Evolutionary conservation across 345 rosid species (phyloP), one percentile per base, ranked within the genome.

Genomic region (Lenwebbia sp.): DNA sequence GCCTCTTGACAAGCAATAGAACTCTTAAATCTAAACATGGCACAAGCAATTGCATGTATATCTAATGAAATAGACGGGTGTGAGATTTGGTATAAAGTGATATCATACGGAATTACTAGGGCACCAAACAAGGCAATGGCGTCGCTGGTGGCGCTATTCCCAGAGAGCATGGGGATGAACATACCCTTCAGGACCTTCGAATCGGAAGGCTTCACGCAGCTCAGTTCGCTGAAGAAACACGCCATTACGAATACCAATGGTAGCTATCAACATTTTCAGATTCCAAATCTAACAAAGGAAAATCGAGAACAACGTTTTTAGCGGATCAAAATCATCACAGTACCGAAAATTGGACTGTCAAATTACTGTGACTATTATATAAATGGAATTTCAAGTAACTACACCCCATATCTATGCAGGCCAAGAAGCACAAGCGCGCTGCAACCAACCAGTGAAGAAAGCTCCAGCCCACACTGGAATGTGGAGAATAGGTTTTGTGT

Each of bases 381-480:
- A n/a, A n/a, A n/a, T n/a, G n/a, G n/a, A n/a, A n/a, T n/a, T n/a
- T n/a, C n/a, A n/a, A n/a, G n/a, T n/a, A n/a, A n/a, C n/a, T n/a
- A n/a, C n/a, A n/a, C n/a, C n/a, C n/a, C n/a, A n/a, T n/a, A 56
- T 94, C 81, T 90, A 84, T 92, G 95, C 86, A 94, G 88, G 86
- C 94, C 91, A 54, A 94, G 93, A 21, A 94, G 92, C 26, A 93
- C 78, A 58, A 93, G 93, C 82, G 95, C 93, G 89, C 94, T 94
- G 2, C n/a, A n/a, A n/a, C n/a, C 54, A 55, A 17, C 96, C 95
- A 14, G 95, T 93, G 37, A 85, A 81, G 6, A 94, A 89, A 87
- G 93, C 96, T 57, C 96, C 95, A 50, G 53, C 86, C 93, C 93
- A 92, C 0, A 92, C 87, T 7, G 94, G 95, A 87, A 94, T 86